Conservation (phyloP, 2,329 filamentous ascomycete species). For the Xylaria sp. region DNA sequence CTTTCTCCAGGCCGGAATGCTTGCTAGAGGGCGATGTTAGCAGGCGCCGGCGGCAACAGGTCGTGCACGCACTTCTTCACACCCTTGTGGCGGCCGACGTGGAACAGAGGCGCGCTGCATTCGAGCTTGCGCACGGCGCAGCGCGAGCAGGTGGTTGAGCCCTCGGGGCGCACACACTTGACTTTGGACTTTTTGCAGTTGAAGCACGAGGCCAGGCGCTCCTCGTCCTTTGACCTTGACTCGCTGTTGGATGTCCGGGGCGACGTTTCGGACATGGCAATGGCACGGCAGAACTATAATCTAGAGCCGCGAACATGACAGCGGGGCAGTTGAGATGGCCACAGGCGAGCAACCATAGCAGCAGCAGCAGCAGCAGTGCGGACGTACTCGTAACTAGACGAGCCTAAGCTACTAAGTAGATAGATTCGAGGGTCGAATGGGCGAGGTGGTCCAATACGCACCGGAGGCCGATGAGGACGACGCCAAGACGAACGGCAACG, state of each 20-base stretch:
- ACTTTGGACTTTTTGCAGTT: conserved; percentile 45
- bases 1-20: conserved; percentile 75
- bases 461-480: background rate
- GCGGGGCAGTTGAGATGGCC: conserved; percentile 1
- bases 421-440: background rate
- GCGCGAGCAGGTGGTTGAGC: conserved; percentile 40
- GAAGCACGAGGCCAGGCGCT: conserved; percentile 42
- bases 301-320: conserved; percentile 20
- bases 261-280: conserved; percentile 35
- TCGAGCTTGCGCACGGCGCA: conserved; percentile 49
- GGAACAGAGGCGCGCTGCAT: conserved; percentile 74
- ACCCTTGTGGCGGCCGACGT: conserved; percentile 74
- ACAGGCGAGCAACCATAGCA: conserved; percentile 11
- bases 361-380: too few relatives aligned
- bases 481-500: background rate
- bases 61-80: conserved; percentile 68
- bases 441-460: too few relatives aligned
- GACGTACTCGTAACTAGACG: too few relatives aligned
- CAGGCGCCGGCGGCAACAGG: background rate
- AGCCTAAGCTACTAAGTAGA: background rate
- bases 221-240: conserved; percentile 33
- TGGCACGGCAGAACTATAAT: conserved; percentile 21
- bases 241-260: conserved; percentile 16
- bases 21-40: conserved; percentile 59
- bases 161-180: conserved; percentile 41